Evolutionary conservation across 2,329 filamentous ascomycete species (phyloP).

Genomic region (Myriangium duriaei): DNA sequence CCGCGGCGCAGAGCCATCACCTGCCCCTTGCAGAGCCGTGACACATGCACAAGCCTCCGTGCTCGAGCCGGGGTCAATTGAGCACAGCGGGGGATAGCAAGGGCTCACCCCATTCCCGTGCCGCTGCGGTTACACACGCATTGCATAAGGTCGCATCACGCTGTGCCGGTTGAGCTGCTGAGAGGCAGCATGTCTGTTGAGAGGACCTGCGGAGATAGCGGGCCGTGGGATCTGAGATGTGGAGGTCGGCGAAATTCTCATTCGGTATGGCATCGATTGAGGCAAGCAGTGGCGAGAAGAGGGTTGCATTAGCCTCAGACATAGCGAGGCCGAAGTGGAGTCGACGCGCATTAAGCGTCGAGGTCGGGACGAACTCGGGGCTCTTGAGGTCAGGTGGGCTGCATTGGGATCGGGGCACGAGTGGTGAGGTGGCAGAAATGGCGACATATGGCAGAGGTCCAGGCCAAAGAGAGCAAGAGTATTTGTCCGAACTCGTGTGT

Average conservation of each 20-base stretch:
- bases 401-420: neutral
- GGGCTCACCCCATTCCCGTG: neutral
- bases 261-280: neutral
- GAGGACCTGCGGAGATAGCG: neutral
- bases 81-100: no score
- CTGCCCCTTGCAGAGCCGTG: neutral
- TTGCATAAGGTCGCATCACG: neutral
- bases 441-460: neutral
- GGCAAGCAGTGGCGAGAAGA: neutral
- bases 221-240: neutral
- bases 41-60: neutral
- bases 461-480: neutral
- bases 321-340: neutral
- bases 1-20: neutral
- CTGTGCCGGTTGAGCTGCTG: neutral
- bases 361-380: neutral
- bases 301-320: neutral
- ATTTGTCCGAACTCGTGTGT: neutral
- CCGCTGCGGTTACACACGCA: neutral
- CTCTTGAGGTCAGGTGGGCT: neutral
- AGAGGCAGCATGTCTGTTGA: neutral
- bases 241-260: neutral
- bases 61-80: neutral
- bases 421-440: neutral
- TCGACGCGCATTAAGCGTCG: neutral